A percentile compares a stretch with the other conserved stretches of the same genome.
These are phyloP conservation scores for Austroboletus niveus DNA, from an alignment of 1,284 basidiomycete genomes.

Conservation along the genomic window DNA sequence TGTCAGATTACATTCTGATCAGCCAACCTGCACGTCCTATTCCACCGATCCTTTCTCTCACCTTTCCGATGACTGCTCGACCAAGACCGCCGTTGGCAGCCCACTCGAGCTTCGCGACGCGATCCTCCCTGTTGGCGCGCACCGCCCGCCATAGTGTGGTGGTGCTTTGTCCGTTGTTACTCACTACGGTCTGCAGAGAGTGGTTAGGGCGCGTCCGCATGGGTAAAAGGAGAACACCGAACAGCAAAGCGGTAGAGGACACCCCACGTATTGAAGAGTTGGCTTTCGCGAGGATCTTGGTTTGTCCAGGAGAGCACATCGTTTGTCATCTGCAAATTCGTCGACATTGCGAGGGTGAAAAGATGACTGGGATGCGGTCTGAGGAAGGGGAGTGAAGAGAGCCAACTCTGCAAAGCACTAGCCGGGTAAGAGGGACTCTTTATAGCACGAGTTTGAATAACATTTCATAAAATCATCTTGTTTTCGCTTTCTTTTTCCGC, in stretches of 20 bases:
- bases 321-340: conserved; percentile 51
- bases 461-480: conserved; percentile 38
- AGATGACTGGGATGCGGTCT: conserved; percentile 20
- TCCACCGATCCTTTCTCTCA: conserved; percentile 29
- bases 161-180: conserved; percentile 59
- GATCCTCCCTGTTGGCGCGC: conserved; percentile 77
- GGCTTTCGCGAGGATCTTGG: conserved; percentile 77
- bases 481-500: conserved; percentile 41
- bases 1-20: conserved; percentile 33
- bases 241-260: conserved; percentile 80
- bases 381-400: conserved; percentile 27
- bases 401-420: conserved; percentile 23
- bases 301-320: conserved; percentile 83
- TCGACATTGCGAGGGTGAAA: conserved; percentile 41
- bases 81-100: conserved; percentile 73
- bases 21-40: conserved; percentile 11
- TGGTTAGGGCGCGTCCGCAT: conserved; percentile 19
- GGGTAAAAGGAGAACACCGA: conserved; percentile 22
- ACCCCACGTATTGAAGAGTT: conserved; percentile 77
- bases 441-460: conserved; percentile 41
- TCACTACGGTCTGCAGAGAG: conserved; percentile 55
- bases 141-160: conserved; percentile 76
- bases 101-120: conserved; percentile 84
- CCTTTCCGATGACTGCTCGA: conserved; percentile 80
- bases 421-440: conserved; percentile 33